phyloP scores from a whole-genome alignment of 208 protist genomes.

The Trypanosoma theileri region DNA sequence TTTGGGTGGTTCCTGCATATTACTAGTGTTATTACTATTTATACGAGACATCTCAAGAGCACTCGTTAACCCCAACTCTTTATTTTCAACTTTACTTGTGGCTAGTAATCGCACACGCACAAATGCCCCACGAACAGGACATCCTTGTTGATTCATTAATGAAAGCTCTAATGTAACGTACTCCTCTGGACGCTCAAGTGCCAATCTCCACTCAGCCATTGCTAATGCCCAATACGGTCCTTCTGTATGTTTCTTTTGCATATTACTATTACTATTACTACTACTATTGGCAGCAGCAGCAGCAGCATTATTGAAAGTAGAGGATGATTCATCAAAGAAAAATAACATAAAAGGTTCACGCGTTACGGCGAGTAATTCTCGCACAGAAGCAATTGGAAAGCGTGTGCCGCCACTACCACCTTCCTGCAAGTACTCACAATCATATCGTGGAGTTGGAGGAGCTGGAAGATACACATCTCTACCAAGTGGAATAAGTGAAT shows the following conservation, averaged over 20 bases:
- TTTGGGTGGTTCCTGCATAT: too few relatives aligned
- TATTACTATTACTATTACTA: not conserved
- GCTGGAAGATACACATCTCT: slow-evolving; percentile 69
- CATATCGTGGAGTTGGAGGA: slow-evolving; percentile 60
- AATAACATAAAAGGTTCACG: slow-evolving; percentile 83
- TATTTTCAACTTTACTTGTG: slow-evolving; percentile 18
- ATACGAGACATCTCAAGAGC: not conserved
- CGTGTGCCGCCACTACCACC: slow-evolving; percentile 28
- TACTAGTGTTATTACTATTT: not conserved
- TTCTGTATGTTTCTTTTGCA: not conserved
- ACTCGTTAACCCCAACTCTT: not conserved
- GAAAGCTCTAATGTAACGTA: slow-evolving; percentile 50
- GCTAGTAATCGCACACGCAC: slow-evolving; percentile 61
- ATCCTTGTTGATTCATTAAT: slow-evolving; percentile 49
- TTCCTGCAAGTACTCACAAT: slow-evolving; percentile 52
- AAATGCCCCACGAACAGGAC: slow-evolving; percentile 43
- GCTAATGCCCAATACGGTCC: slow-evolving; percentile 67
- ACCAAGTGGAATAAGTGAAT: slow-evolving; percentile 40
- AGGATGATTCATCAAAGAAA: slow-evolving; percentile 68
- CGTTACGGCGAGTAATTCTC: slow-evolving; percentile 43
- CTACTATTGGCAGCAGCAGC: too few relatives aligned
- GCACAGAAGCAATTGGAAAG: slow-evolving; percentile 43
- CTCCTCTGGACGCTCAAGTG: slow-evolving; percentile 43
- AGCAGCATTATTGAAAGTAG: too few relatives aligned
- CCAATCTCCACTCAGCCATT: slow-evolving; percentile 66